phyloP scores from a whole-genome alignment of 208 protist species.

The Crithidia mellificae region DNA sequence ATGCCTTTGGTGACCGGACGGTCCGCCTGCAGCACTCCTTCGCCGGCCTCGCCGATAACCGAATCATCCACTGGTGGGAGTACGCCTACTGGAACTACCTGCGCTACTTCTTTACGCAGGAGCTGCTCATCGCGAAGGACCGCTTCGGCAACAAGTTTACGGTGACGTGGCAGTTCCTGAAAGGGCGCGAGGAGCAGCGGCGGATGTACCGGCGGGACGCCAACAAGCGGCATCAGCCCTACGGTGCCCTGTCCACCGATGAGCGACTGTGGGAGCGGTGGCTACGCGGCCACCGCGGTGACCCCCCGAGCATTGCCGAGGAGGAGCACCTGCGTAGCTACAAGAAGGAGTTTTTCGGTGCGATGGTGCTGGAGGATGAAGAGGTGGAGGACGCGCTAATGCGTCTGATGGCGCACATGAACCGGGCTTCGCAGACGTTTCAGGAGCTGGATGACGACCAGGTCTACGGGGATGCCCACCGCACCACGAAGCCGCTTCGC shows the following conservation, averaged over 20 bases:
- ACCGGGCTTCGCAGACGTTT: constrained; percentile 74
- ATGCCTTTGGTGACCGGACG: constrained; percentile 84
- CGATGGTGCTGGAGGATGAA: constrained; percentile 87
- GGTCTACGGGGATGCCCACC: constrained; percentile 79
- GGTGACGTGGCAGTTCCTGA: constrained; percentile 84
- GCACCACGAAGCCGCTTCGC: constrained; percentile 66
- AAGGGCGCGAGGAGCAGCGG: constrained; percentile 85
- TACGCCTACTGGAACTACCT: constrained; percentile 87
- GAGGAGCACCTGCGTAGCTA: constrained; percentile 83
- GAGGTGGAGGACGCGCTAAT: constrained; percentile 89
- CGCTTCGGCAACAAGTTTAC: constrained; percentile 91
- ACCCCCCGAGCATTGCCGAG: constrained; percentile 80
- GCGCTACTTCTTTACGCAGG: constrained; percentile 89
- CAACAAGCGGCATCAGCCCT: constrained; percentile 86
- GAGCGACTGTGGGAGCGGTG: constrained; percentile 87
- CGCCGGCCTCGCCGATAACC: constrained; percentile 81
- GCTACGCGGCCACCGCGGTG: constrained; percentile 85
- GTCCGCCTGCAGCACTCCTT: constrained; percentile 87
- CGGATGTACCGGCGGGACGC: constrained; percentile 84
- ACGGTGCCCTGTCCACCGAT: constrained; percentile 84
- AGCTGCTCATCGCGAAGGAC: constrained; percentile 89
- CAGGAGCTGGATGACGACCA: constrained; percentile 89
- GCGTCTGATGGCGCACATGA: constrained; percentile 88
- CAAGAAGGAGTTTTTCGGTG: constrained; percentile 86
- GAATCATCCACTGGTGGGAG: constrained; percentile 89